Evolutionary conservation across 768 basidiomycete species (phyloP), one percentile per base, ranked within the genome.

Genomic region (Rhizopogon rudus): DNA sequence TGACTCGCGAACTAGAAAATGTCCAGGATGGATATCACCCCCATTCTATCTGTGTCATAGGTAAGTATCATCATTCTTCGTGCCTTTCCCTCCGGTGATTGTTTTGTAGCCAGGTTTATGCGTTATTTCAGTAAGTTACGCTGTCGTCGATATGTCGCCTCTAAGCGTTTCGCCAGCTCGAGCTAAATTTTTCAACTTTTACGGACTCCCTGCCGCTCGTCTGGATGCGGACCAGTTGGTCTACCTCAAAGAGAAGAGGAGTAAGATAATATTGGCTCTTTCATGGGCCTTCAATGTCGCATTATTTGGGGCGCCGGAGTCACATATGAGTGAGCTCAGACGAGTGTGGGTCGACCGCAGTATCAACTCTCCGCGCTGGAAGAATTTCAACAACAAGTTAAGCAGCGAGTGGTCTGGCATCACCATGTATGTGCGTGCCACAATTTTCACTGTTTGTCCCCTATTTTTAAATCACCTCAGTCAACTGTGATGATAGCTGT

Each of bases 401-500:
- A 73, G 67, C 31, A 66, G 67, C 5, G 77, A 82, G 58, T 79
- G 77, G 81, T 64, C 73, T 52, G 74, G 75, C 41, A 73, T 79
- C 44, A 75, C 73, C 22, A 72, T 79, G 35, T 77, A 75, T 55
- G 81, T 81, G 45, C 25, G 77, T 62, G 10, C 17, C 46, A 31
- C 39, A 5, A 40, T 33, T 20, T 3, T 14, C 20, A 3, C 14
- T 20, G 6, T 43, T 13, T 20, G 3, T 2, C 8, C 42, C 12
- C 3, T n/a, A 6, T 39, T 20, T 13, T 17, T 40, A 39, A 16
- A 17, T 37, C 41, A 14, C 10, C 13, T 40, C 10, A 82, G 80
- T 73, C 72, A 2, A 78, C 77, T 1, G 77, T 82, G 16, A 63
- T 82, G 37, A 62, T 82, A 5, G 75, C 75, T 17, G 78, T 77